Evolutionary conservation across 148 eudicot species (phyloP), one percentile per base, ranked within the genome.

Genomic region (Talinum fruticosum): DNA sequence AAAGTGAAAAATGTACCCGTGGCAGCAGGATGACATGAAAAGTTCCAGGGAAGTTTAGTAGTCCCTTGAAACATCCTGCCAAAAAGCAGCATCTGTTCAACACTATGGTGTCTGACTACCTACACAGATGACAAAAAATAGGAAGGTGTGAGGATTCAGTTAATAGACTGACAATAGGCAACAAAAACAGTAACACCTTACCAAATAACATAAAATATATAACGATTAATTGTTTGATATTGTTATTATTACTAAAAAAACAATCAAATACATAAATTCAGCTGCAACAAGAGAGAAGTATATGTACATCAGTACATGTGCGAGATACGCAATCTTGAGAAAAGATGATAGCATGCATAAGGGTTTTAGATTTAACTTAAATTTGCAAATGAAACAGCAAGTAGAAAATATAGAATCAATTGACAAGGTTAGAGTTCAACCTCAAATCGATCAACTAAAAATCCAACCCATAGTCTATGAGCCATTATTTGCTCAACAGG

Each of bases 391-490:
- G 26, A 36, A 37, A 8, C 36, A 66, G 49, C 32, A 61, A 61
- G 47, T 54, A 8, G 41, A 45, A 69, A 19, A 47, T 32, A 71
- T 29, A 61, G 29, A 76, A n/a, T 38, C 5, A 32, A 77, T 24
- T 16, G 41, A 69, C 54, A 47, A 71, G 47, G 28, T 29, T 57
- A 75, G 24, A 69, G 21, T 6, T 85, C 78, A 70, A 90, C 98
- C 94, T 96, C 99, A 85, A 96, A 93, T 68, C 99, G 90, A 81
- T 96, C 99, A 80, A 96, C 88, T 54, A 96, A 82, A 84, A 93
- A 96, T 18, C 98, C 99, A 88, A 96, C 91, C 99, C 99, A 96
- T 14, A 96, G 87, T 75, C 97, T 89, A 80, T 96, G 99, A 86
- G 99, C 99, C 89, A 96, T 88, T 80, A 96, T 96, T 84, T 96